These are phyloP conservation scores for Gaeumannomyces tritici DNA, from an alignment of 2,329 filamentous ascomycete species.

Conservation along the genomic window DNA sequence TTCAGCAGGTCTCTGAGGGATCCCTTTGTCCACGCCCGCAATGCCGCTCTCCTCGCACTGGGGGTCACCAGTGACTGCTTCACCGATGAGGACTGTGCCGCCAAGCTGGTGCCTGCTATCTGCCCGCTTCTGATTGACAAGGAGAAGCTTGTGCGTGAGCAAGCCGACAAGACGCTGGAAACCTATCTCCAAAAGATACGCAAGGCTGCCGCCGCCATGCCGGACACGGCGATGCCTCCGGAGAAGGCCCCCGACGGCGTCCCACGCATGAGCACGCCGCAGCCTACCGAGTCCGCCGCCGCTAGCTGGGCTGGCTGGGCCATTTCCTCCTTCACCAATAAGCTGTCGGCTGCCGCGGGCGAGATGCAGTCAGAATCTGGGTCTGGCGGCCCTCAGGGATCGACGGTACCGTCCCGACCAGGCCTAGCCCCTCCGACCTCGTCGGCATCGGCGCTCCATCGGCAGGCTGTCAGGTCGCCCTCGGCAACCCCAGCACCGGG, in stretches of 20 bases:
- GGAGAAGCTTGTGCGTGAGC: conserved; percentile 88
- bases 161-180: conserved; percentile 83
- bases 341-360: conserved; percentile 72
- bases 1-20: conserved; percentile 85
- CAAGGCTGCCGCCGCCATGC: conserved; percentile 68
- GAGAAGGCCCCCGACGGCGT: conserved; percentile 42
- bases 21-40: conserved; percentile 89
- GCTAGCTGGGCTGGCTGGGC: conserved; percentile 95
- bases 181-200: conserved; percentile 74
- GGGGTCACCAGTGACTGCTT: conserved; percentile 81
- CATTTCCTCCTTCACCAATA: conserved; percentile 97
- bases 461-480: conserved; percentile 48
- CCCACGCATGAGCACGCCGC: conserved; percentile 72
- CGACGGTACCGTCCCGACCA: conserved; percentile 25
- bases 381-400: conserved; percentile 35
- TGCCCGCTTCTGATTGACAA: conserved; percentile 85
- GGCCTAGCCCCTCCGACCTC: conserved; percentile 25
- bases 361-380: conserved; percentile 62
- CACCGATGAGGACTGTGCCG: conserved; percentile 79
- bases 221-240: conserved; percentile 69
- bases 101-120: conserved; percentile 71
- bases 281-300: conserved; percentile 42
- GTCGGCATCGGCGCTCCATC: conserved; percentile 49
- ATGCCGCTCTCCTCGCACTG: conserved; percentile 78
- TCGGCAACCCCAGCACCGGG: conserved; percentile 33